phyloP scores from a whole-genome alignment of 2,329 filamentous ascomycete species.

The Diaporthe ampelina region DNA sequence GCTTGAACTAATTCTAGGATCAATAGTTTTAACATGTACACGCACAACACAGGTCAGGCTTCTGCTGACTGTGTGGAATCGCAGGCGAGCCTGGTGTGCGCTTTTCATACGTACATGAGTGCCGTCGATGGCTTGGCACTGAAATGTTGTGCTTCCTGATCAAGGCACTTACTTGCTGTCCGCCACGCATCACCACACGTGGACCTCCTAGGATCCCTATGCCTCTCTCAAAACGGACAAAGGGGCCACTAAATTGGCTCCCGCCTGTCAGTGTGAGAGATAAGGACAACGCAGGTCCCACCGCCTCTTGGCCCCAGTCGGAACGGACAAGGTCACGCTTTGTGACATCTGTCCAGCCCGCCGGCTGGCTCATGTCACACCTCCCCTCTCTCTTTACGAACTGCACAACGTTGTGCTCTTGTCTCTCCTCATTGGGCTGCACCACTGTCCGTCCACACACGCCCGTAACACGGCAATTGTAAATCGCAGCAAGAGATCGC shows the following conservation, averaged over 20 bases:
- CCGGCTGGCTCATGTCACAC: background rate
- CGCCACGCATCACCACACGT: background rate
- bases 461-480: background rate
- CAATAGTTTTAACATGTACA: no score
- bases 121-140: background rate
- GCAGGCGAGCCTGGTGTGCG: no score
- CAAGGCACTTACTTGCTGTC: background rate
- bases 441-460: background rate
- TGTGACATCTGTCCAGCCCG: background rate
- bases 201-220: background rate
- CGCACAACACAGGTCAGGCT: background rate
- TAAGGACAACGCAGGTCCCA: background rate
- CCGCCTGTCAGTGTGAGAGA: constrained; percentile 20
- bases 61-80: background rate
- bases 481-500: background rate
- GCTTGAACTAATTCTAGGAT: background rate
- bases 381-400: background rate
- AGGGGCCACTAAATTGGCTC: constrained; percentile 34
- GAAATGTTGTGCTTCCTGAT: background rate
- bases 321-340: background rate
- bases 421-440: background rate
- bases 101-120: background rate
- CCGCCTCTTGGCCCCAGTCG: background rate
- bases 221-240: background rate
- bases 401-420: background rate